Evolutionary conservation across 148 eudicot species (phyloP), one percentile per base, ranked within the genome.

Genomic region (Cornus suecica): DNA sequence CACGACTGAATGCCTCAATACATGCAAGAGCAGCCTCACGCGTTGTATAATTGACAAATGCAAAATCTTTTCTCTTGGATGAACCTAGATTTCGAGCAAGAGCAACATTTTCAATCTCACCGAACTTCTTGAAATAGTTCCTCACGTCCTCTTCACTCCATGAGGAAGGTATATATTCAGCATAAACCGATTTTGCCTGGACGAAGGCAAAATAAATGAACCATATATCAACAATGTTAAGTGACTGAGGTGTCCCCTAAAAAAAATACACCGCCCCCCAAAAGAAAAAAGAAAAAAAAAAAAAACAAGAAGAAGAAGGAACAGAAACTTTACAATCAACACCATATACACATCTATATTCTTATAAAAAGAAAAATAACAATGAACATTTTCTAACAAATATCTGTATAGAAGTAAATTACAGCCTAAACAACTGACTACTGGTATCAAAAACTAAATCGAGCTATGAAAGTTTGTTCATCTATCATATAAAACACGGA

Each of bases 21-120:
- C 94, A 90, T 65, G 87, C 72, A 70, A 88, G 82, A 41, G 94
- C 94, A 85, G 90, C 90, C 71, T 85, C 89, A 63, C 89, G 86
- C 58, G 82, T 78, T 74, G 80, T 74, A 80, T 82, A 90, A 75
- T 80, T 83, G 51, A 90, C 76, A 82, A 88, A 90, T 61, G 94
- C 91, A 73, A 83, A 88, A 79, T 90, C 94, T 72, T 86, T 88
- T 71, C 94, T 84, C 83, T 70, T 82, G 24, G 87, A 60, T 31
- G 87, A 45, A 56, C 74, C 74, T 30, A 90, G 83, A 82, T 85
- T 82, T 66, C 81, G 83, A 5, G 91, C 87, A 79, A 90, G 92
- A 79, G 75, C 84, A 79, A 90, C 80, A 80, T 76, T 87, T 75
- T 90, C 91, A 81, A 90, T 83, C 78, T 88, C 91, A 72, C 94